phyloP scores from a whole-genome alignment of 73 alveolate genomes.

The Paramecium primaurelia region DNA sequence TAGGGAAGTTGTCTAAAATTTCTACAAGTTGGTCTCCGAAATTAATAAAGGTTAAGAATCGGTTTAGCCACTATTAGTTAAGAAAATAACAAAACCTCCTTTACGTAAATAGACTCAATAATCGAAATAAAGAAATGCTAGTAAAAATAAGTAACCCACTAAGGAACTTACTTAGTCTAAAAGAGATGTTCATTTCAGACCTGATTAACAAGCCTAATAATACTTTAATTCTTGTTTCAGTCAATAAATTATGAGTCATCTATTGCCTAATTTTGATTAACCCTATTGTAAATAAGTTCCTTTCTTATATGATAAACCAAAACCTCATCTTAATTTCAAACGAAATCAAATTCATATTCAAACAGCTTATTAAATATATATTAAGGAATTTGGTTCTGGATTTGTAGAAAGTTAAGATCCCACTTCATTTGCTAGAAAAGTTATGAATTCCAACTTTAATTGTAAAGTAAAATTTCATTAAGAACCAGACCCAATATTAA shows the following conservation, averaged over 20 bases:
- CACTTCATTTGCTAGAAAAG: not conserved
- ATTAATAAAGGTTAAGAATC: not conserved
- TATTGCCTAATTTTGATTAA: not conserved
- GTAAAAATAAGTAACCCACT: not conserved
- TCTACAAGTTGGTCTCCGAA: not conserved
- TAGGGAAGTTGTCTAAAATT: constrained; percentile 38
- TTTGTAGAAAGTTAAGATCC: not conserved
- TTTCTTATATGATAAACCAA: not conserved
- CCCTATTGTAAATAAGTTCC: not conserved
- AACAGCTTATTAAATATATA: not conserved
- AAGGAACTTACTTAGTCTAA: not conserved
- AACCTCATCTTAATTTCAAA: not conserved
- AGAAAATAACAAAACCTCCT: not conserved
- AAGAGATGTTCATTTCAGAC: not conserved
- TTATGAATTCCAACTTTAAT: not conserved
- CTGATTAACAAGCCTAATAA: not conserved
- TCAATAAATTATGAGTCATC: not conserved
- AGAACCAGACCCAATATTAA: not conserved
- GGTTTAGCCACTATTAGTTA: not conserved
- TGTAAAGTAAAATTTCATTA: not conserved
- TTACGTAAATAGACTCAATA: not conserved
- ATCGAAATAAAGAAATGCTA: not conserved
- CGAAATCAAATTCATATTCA: not conserved
- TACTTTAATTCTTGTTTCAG: not conserved
- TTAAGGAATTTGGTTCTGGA: not conserved